A percentile compares a stretch with the other conserved stretches of the same genome.
Evolutionary conservation across 331 rosid species (phyloP).

Genomic region (Acacia concinna): DNA sequence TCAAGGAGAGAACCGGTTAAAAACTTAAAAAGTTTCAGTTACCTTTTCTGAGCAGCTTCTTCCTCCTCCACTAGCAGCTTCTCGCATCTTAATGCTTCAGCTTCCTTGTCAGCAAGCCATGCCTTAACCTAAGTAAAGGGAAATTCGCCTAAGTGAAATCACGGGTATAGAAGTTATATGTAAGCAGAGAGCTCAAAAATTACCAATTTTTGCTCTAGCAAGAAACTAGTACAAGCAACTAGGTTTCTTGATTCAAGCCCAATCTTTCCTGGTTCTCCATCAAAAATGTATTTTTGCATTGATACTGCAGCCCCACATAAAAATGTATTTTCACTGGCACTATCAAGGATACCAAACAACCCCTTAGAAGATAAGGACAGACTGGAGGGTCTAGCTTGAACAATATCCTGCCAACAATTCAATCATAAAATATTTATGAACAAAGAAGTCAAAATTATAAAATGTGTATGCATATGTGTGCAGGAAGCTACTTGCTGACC

Average conservation of each 20-base stretch:
- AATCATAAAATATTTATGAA: constrained; percentile 11
- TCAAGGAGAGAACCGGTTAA: constrained; percentile 23
- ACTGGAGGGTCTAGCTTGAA: constrained; percentile 67
- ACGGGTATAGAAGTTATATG: not conserved
- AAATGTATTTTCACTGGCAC: constrained; percentile 86
- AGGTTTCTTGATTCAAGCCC: constrained; percentile 81
- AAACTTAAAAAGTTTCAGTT: not conserved
- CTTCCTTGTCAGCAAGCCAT: constrained; percentile 90
- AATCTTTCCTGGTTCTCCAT: constrained; percentile 82
- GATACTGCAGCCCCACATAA: constrained; percentile 68
- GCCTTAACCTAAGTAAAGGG: constrained; percentile 59
- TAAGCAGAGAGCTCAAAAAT: constrained; percentile 7
- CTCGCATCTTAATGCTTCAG: constrained; percentile 87
- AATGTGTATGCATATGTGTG: not conserved
- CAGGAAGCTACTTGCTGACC: not conserved
- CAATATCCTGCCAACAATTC: constrained; percentile 64
- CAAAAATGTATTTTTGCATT: constrained; percentile 81
- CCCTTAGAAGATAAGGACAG: constrained; percentile 74
- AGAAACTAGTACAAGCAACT: constrained; percentile 86
- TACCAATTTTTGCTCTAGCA: constrained; percentile 92
- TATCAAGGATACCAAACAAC: constrained; percentile 74
- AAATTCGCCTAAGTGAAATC: not conserved
- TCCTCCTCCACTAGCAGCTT: constrained; percentile 89
- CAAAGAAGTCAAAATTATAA: not conserved
- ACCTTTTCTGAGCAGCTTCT: constrained; percentile 96